Evolutionary conservation across 257 asterid species (phyloP).

Genomic region (Ligustrum vulgare): DNA sequence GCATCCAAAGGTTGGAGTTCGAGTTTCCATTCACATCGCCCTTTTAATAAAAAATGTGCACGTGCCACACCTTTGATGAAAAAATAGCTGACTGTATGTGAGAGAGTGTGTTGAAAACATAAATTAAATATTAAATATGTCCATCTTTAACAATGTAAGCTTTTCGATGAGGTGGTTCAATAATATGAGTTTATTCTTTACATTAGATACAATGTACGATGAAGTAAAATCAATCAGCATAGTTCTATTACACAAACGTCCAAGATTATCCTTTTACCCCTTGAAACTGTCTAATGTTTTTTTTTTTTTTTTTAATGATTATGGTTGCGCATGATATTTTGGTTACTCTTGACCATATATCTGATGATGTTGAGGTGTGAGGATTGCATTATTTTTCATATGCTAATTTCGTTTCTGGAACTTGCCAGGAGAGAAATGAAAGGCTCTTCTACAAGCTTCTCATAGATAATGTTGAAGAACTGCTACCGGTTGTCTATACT

Average conservation of each 20-base stretch:
- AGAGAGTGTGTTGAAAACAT: background rate
- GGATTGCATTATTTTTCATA: background rate
- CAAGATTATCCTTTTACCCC: background rate
- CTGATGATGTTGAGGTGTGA: background rate
- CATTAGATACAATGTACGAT: background rate
- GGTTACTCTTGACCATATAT: background rate
- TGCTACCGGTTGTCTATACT: conserved; percentile 82
- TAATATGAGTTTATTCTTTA: background rate
- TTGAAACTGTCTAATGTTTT: background rate
- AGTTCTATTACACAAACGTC: background rate
- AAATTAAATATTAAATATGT: background rate
- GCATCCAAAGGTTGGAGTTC: background rate
- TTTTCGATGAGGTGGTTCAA: background rate
- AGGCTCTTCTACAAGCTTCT: conserved; percentile 89
- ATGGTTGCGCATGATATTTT: background rate
- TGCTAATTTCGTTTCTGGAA: conserved; percentile 19
- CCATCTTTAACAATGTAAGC: background rate
- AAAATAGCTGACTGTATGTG: background rate
- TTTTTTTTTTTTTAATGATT: too few species aligned
- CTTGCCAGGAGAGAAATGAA: conserved; percentile 78
- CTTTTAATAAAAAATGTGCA: background rate
- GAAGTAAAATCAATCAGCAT: background rate
- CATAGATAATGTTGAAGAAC: conserved; percentile 80
- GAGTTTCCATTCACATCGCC: background rate
- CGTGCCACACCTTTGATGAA: background rate